Base-by-base conservation (phyloP, 352 stramenopile genomes). In the Pythium volutum region DNA sequence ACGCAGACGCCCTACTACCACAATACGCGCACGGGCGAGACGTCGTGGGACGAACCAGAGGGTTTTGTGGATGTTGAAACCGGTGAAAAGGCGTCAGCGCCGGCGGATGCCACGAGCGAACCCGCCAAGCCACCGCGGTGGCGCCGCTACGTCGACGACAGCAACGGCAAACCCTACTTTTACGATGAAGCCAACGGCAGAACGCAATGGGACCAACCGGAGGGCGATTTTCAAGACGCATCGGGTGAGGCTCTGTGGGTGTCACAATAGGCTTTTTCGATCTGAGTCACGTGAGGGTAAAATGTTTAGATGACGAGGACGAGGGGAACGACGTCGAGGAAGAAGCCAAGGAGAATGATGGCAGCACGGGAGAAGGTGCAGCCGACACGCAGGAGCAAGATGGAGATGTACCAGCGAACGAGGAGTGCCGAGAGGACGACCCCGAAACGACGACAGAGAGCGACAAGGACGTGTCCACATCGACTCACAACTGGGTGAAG, bases 161-260 rank as follows among this genome's bases (percentile, higher is more conserved):
- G 67, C 51, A 79, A 68, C 12, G 76, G 74, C 12, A 75, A 71
- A 34, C 54, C 61, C 11, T 95, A 95, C 45, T 95, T 87, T 48
- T 82, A 88, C 74, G 83, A 95, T 62, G 69, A 88, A 64, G 70
- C 65, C 5, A 93, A 77, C 33, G 77, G 77, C 16, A 66, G 75
- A 31, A 94, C 84, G 52, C 77, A 87, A 53, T 95, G 86, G 86
- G 76, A 91, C 0, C 66, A 86, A 25, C 86, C 86, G 4, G 71
- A 91, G 20, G 74, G 67, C 0, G 81, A 81, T 46, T 45, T 71
- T 4, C 23, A 55, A 6, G 53, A 62, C 10, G 63, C 27, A 23
- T 71, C 70, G 20, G 69, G 71, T 79, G 49, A 18, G 23, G 20
- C 3, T 3, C 18, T 18, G 23, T 14, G 4, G 25, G 14, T n/a